phyloP scores from a whole-genome alignment of 2,329 filamentous ascomycete genomes.

The Simplicillium aogashimaense region DNA sequence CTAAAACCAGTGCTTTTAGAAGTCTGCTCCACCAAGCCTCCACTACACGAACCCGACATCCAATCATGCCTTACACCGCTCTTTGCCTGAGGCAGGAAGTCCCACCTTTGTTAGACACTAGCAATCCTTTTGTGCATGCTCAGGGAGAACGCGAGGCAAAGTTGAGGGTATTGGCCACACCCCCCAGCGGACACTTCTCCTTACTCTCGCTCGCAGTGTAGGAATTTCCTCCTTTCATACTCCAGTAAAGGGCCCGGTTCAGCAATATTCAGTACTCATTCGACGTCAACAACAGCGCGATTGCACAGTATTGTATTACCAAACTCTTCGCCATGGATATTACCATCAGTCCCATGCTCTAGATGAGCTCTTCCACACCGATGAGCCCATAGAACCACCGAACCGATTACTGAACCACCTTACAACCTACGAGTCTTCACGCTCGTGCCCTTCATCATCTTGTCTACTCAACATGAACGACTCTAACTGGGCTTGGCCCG shows the following conservation, averaged over 20 bases:
- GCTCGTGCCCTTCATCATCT: conserved; percentile 2
- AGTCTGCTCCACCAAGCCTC: not conserved
- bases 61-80: conserved; percentile 7
- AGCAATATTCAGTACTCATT: conserved; percentile 4
- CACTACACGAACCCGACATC: conserved; percentile 2
- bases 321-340: conserved; percentile 10
- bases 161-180: conserved; percentile 7
- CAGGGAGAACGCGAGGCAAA: not conserved
- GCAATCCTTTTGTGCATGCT: not conserved
- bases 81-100: conserved; percentile 12
- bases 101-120: not conserved
- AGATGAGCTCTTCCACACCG: conserved; percentile 7
- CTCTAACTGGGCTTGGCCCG: conserved; percentile 41
- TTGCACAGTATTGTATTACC: not conserved
- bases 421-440: conserved; percentile 6
- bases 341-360: conserved; percentile 8
- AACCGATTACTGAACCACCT: conserved; percentile 6
- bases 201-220: too few relatives aligned
- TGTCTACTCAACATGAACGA: conserved; percentile 40
- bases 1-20: too few relatives aligned
- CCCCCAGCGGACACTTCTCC: conserved; percentile 2
- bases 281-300: conserved; percentile 1
- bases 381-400: conserved; percentile 3
- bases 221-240: too few relatives aligned
- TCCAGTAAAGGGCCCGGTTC: conserved; percentile 10